phyloP scores from a whole-genome alignment of 2,329 filamentous ascomycete genomes.

The Setomelanomma holmii region DNA sequence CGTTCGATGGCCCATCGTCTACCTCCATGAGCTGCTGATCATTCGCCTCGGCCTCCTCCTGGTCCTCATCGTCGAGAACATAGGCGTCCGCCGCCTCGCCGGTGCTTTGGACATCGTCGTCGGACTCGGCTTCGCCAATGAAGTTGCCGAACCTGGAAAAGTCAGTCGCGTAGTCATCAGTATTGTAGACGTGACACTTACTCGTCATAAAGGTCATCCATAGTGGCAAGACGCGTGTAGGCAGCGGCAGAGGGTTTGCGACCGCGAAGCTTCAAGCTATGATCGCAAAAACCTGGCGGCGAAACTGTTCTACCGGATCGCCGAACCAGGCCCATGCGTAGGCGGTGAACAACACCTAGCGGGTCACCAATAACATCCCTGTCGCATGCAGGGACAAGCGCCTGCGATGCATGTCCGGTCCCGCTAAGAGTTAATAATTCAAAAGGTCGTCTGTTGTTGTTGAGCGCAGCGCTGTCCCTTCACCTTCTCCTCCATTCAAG shows the following conservation, averaged over 20 bases:
- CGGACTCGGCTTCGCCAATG: slow-evolving; percentile 92
- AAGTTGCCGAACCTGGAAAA: slow-evolving; percentile 88
- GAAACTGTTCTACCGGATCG: slow-evolving; percentile 19
- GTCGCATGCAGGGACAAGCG: slow-evolving; percentile 22
- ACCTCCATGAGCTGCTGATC: slow-evolving; percentile 93
- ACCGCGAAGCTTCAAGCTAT: slow-evolving; percentile 32
- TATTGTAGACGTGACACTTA: slow-evolving; percentile 48
- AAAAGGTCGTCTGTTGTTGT: slow-evolving; percentile 23
- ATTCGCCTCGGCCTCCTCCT: slow-evolving; percentile 56
- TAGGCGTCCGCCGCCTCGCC: slow-evolving; percentile 82
- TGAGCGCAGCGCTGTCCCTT: slow-evolving; percentile 7
- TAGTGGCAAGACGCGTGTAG: slow-evolving; percentile 51
- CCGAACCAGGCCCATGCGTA: slow-evolving; percentile 6
- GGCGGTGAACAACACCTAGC: slow-evolving; percentile 39
- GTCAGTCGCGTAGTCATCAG: slow-evolving; percentile 20
- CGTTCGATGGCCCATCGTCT: slow-evolving; percentile 91
- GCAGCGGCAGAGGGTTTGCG: slow-evolving; percentile 21
- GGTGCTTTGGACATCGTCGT: slow-evolving; percentile 82
- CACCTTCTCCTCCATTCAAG: slow-evolving; percentile 7
- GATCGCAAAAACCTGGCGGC: slow-evolving; percentile 33
- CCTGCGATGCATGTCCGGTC: slow-evolving; percentile 17
- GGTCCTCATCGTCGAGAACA: slow-evolving; percentile 67
- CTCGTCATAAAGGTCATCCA: slow-evolving; percentile 99
- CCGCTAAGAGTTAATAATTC: slow-evolving; percentile 19
- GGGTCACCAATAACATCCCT: slow-evolving; percentile 21